Evolutionary conservation across 176 grass and related monocot species (phyloP), one percentile per base, ranked within the genome.

Genomic region (Urochloa ruziziensis): DNA sequence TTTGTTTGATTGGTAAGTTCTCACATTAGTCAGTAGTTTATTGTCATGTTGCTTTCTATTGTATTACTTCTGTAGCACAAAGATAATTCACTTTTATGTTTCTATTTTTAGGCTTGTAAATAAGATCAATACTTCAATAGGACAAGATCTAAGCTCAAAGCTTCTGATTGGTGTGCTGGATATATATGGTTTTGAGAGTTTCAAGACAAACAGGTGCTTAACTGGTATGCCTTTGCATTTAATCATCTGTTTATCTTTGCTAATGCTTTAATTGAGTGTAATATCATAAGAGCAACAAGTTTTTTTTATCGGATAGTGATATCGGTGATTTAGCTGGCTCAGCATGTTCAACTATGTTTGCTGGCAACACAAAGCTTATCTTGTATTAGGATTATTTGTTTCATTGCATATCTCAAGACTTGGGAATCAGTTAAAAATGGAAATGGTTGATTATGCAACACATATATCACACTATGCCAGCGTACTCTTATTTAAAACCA

Each of bases 181-280:
- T 86, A 98, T 98, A 84, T 98, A 98, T 91, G 96, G 96, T 82
- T 98, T 98, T 80, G 96, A 98, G 91, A 95, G 91, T 95, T 98
- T 98, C 89, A 98, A 98, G 89, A 95, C 93, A 90, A 98, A 98
- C 96, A 98, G 96, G 96, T 98, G 91, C 85, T 90, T 92, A 91
- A 79, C 85, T 80, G 85, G 96, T 95, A 98, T 82, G 93, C 93
- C 89, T 98, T 95, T 90, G 58, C 79, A 40, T 86, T 85, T 78
- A 63, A 13, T 82, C 73, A 65, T 67, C 11, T 91, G 75, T 83
- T 91, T 72, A 83, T 62, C 42, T 77, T 71, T 53, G 40, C 53
- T 47, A 54, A 7, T 68, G 24, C 53, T 53, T 80, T 54, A 11
- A 80, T 80, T 28, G 46, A 36, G n/a, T n/a, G n/a, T n/a, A n/a